Base-by-base conservation (phyloP, 495 filamentous ascomycete genomes). In the Cercophora samala region DNA sequence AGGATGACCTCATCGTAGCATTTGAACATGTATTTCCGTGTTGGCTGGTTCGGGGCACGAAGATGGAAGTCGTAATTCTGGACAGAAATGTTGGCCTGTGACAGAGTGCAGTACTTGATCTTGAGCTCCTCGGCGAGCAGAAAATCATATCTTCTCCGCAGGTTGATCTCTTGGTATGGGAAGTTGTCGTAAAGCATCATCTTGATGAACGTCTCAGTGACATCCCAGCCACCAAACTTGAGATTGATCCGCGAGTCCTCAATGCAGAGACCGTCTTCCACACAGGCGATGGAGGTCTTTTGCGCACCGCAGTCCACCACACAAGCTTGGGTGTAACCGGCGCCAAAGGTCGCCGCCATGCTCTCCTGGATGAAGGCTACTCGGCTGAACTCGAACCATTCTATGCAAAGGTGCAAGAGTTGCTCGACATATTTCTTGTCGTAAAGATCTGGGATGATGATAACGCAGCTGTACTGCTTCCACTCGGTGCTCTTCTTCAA, bases 101-200 rank as follows among this genome's bases (percentile, higher is more conserved):
- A 88, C 84, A 97, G 87, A 0, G 92, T 95, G 74, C 91, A 93
- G 72, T 90, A 87, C 68, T 91, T 96, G 71, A 87, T 90, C 78
- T 99, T 99, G 56, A 98, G 80, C 79, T 99, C 96, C 75, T 99
- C 95, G 0, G 93, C 95, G 15, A 98, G 80, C 52, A 99, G 77
- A 69, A 93, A 98, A 73, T 99, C 95, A 71, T 97, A 94, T 51
- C 95, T 83, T 24, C 93, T 87, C 78, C 88, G 88, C 11, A 99
- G 84, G 74, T 98, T 94, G 76, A 98, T 96, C 18, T 97, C 94
- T 32, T 86, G 81, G 73, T 99, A 99, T 8, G 94, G 93, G 73
- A 99, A 97, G 68, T 93, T 87, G 74, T 96, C 92, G 73, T 90
- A 90, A 22, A 99, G 85, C 92, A 98, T 92, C 93, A 97, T 97